Conservation (phyloP, 345 rosid species). For the Linum trigynum region DNA sequence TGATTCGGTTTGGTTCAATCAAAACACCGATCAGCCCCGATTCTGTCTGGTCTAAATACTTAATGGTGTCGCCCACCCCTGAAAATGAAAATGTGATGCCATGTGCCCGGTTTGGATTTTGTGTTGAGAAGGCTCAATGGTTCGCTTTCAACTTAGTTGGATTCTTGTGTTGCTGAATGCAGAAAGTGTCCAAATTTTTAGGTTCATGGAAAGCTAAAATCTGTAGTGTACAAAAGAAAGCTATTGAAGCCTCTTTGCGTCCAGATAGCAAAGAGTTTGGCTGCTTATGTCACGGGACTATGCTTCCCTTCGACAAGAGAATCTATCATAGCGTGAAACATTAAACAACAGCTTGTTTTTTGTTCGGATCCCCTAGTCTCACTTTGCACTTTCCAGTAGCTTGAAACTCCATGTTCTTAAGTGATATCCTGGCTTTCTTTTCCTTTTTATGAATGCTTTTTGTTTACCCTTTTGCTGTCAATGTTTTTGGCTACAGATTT, state of each 20-base stretch:
- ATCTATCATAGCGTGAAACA: conserved; percentile 16
- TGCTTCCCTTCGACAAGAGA: conserved; percentile 12
- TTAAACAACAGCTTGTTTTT: not conserved
- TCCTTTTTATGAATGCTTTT: not conserved
- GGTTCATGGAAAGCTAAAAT: conserved; percentile 13
- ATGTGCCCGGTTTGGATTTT: conserved; percentile 14
- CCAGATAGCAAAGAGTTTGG: conserved; percentile 29
- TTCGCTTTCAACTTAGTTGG: conserved; percentile 24
- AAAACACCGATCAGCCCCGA: no score
- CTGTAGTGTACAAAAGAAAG: conserved; percentile 11
- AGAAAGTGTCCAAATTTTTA: not conserved
- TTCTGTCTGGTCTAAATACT: no score
- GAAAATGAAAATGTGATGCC: not conserved
- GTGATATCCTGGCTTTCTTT: not conserved
- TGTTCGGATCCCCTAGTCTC: not conserved
- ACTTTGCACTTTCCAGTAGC: not conserved
- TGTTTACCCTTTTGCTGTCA: not conserved
- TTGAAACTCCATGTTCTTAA: not conserved
- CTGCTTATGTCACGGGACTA: conserved; percentile 44
- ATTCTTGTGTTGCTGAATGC: not conserved
- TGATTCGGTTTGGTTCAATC: no score
- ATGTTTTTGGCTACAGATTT: conserved; percentile 25
- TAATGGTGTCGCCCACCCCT: no score
- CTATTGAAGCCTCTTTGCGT: conserved; percentile 25
- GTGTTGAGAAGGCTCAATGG: conserved; percentile 21